phyloP scores from a whole-genome alignment of 2,329 filamentous ascomycete species.

The Colletotrichum tropicale region DNA sequence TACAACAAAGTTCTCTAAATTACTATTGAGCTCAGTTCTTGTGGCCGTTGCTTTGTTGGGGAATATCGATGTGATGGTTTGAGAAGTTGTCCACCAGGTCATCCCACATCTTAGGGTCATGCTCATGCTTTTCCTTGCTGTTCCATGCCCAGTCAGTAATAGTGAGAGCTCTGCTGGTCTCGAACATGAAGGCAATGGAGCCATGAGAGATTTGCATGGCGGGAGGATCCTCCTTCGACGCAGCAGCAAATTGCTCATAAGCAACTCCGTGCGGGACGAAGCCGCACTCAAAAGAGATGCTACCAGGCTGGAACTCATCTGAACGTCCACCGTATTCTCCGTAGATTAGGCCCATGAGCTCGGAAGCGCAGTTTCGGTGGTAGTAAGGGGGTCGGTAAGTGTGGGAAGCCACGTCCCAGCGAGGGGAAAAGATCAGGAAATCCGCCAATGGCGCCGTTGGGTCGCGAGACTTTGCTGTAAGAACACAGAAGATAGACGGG shows the following conservation, averaged over 20 bases:
- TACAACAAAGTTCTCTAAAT: not conserved
- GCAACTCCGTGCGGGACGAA: conserved; percentile 55
- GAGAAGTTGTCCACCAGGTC: conserved; percentile 57
- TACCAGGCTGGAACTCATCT: conserved; percentile 51
- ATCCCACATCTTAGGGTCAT: conserved; percentile 59
- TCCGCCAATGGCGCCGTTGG: conserved; percentile 63
- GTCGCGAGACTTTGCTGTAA: conserved; percentile 61
- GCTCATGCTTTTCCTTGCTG: conserved; percentile 42
- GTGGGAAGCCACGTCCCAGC: conserved; percentile 66
- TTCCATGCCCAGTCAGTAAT: conserved; percentile 60
- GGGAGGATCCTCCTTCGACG: conserved; percentile 47
- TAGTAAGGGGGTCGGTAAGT: conserved; percentile 72
- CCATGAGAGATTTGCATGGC: conserved; percentile 49
- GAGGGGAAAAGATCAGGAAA: conserved; percentile 71
- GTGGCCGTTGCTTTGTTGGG: not conserved
- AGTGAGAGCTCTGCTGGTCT: conserved; percentile 57
- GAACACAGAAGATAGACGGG: conserved; percentile 68
- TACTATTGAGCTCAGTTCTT: not conserved
- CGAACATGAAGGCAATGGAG: conserved; percentile 57
- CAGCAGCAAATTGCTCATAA: conserved; percentile 50
- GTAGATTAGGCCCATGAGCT: conserved; percentile 59
- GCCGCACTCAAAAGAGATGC: conserved; percentile 43
- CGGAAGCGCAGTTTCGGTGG: conserved; percentile 63
- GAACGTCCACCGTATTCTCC: conserved; percentile 31
- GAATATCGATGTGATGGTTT: conserved; percentile 8